phyloP scores from a whole-genome alignment of 495 filamentous ascomycete species.

The Clavariopsis aquatica region DNA sequence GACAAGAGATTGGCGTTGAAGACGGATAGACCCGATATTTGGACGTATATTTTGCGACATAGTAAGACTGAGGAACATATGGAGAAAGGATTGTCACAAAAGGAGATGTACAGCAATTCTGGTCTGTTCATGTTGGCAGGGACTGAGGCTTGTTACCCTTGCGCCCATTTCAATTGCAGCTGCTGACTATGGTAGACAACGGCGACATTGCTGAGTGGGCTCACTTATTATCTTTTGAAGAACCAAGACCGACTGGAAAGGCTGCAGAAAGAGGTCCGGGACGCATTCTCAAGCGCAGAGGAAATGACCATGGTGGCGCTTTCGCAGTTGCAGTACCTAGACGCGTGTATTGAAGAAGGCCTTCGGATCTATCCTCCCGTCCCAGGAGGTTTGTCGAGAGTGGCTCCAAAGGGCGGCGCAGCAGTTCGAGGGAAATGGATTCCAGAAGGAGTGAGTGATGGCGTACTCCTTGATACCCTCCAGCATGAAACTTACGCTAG shows the following conservation, averaged over 20 bases:
- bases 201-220: slow-evolving; percentile 28
- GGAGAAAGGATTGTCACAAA: neutral
- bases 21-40: slow-evolving; percentile 28
- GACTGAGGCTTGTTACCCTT: slow-evolving; percentile 8
- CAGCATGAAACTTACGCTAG: slow-evolving; percentile 1
- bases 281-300: slow-evolving; percentile 8
- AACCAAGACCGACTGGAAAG: slow-evolving; percentile 11
- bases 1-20: slow-evolving; percentile 15
- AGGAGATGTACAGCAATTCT: slow-evolving; percentile 24
- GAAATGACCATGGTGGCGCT: slow-evolving; percentile 15
- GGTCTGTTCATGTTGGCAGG: slow-evolving; percentile 26
- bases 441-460: slow-evolving; percentile 26
- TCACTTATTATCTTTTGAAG: slow-evolving; percentile 22
- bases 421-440: slow-evolving; percentile 24
- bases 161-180: no score
- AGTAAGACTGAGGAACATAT: slow-evolving; percentile 25
- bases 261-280: slow-evolving; percentile 28
- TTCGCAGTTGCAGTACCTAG: slow-evolving; percentile 16
- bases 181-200: slow-evolving; percentile 13
- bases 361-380: slow-evolving; percentile 34
- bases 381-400: slow-evolving; percentile 8
- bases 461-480: neutral
- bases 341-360: slow-evolving; percentile 33
- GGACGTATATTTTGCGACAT: slow-evolving; percentile 21
- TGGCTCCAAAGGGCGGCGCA: slow-evolving; percentile 11